Evolutionary conservation across 345 rosid genomes (phyloP).

Genomic region (Raphanus raphanistrum): DNA sequence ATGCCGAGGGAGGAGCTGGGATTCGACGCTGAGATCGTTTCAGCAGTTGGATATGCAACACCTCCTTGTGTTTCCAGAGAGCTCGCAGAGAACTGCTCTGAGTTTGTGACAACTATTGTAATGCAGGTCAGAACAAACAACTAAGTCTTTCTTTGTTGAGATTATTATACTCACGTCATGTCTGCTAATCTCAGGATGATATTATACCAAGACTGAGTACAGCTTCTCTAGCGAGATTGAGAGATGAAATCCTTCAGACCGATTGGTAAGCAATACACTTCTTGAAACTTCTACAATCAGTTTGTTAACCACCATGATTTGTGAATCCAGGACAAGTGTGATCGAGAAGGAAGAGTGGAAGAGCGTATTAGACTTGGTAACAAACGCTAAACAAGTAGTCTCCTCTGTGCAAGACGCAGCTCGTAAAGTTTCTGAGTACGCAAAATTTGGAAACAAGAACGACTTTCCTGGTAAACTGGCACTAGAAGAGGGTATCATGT

Average conservation of each 20-base stretch:
- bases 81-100: conserved; percentile 85
- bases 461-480: conserved; percentile 47
- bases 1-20: conserved; percentile 75
- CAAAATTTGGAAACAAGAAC: conserved; percentile 57
- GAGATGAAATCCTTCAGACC: conserved; percentile 83
- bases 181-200: conserved; percentile 61
- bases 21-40: conserved; percentile 67
- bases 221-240: conserved; percentile 72
- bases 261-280: conserved; percentile 54
- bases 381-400: conserved; percentile 85
- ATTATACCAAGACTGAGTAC: conserved; percentile 76
- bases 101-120: conserved; percentile 75
- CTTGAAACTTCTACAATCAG: neutral
- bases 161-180: neutral
- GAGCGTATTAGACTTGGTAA: conserved; percentile 60
- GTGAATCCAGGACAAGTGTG: conserved; percentile 66
- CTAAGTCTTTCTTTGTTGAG: neutral
- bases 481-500: neutral
- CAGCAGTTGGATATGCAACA: conserved; percentile 89
- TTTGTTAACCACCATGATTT: neutral
- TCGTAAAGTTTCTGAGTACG: conserved; percentile 76
- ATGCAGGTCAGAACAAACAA: conserved; percentile 73
- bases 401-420: conserved; percentile 87
- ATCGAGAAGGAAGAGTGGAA: conserved; percentile 88
- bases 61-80: conserved; percentile 92